Evolutionary conservation across 352 stramenopile species (phyloP).

Genomic region (Aphanomyces euteiches): DNA sequence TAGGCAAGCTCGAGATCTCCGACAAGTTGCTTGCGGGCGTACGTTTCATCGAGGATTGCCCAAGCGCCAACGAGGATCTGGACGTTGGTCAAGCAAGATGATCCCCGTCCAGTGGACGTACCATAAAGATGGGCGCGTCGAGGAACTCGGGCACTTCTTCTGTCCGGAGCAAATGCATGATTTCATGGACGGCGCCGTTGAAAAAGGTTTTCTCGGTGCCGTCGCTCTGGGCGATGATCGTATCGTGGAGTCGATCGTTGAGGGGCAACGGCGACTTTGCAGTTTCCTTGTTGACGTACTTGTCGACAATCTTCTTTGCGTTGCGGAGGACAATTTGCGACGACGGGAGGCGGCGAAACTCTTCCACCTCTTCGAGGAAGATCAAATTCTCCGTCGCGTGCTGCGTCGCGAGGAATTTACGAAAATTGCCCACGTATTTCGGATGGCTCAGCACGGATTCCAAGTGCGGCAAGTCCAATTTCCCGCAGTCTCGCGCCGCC

Average conservation of each 20-base stretch:
- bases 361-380: conserved; percentile 76
- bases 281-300: conserved; percentile 70
- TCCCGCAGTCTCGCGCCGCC: not conserved
- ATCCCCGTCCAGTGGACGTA: not conserved
- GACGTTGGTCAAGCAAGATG: not conserved
- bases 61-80: conserved; percentile 65
- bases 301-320: conserved; percentile 82
- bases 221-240: conserved; percentile 51
- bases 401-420: conserved; percentile 62
- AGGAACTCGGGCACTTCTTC: conserved; percentile 72
- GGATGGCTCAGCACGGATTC: not conserved
- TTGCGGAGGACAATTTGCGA: conserved; percentile 81
- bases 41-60: conserved; percentile 67
- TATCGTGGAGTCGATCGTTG: conserved; percentile 40
- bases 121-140: conserved; percentile 80
- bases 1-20: conserved; percentile 82
- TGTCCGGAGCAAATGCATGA: conserved; percentile 68
- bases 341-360: conserved; percentile 67
- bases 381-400: conserved; percentile 79
- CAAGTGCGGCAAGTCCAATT: not conserved
- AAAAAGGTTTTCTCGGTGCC: conserved; percentile 61
- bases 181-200: conserved; percentile 68
- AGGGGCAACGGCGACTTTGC: conserved; percentile 48
- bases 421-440: conserved; percentile 50
- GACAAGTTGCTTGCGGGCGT: conserved; percentile 67